A percentile compares a stretch with the other conserved stretches of the same genome.
phyloP scores from a whole-genome alignment of 1,139 yeast species.

The Wickerhamomyces sp. region DNA sequence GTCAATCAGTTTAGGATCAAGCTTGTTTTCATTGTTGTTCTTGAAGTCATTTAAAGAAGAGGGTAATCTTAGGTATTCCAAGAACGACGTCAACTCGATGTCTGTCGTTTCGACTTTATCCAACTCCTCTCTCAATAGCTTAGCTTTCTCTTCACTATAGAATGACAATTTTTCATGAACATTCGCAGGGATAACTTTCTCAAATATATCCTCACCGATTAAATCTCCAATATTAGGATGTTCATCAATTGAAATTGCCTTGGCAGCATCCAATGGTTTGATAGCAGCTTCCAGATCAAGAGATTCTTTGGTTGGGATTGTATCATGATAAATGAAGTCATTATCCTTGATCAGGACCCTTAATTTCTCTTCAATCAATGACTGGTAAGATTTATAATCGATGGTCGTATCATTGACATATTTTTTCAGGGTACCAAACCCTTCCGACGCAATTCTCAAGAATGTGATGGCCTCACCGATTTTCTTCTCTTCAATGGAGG shows the following conservation, averaged over 20 bases:
- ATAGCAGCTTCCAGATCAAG: constrained; percentile 43
- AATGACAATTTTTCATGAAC: constrained; percentile 83
- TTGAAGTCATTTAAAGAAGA: constrained; percentile 55
- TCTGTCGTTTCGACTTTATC: constrained; percentile 77
- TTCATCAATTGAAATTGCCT: constrained; percentile 48
- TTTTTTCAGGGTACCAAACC: constrained; percentile 20
- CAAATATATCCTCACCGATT: constrained; percentile 57
- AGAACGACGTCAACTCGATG: constrained; percentile 70
- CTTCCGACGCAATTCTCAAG: constrained; percentile 43
- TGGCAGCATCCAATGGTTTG: constrained; percentile 74
- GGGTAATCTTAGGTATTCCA: constrained; percentile 79
- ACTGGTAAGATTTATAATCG: constrained; percentile 27
- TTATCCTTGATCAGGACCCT: constrained; percentile 66
- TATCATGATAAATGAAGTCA: constrained; percentile 81
- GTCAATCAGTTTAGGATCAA: constrained; percentile 17
- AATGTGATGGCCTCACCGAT: constrained; percentile 78
- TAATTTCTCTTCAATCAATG: constrained; percentile 25
- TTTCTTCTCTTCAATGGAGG: constrained; percentile 40
- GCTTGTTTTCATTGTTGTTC: constrained; percentile 25
- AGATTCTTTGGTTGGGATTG: constrained; percentile 56
- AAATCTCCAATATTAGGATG: constrained; percentile 47
- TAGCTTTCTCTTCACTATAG: constrained; percentile 88
- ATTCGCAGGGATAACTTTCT: constrained; percentile 76
- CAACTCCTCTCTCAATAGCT: constrained; percentile 63
- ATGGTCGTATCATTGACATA: constrained; percentile 24